These are phyloP conservation scores for Alternaria ethzedia DNA, from an alignment of 2,329 filamentous ascomycete genomes.

Conservation along the genomic window DNA sequence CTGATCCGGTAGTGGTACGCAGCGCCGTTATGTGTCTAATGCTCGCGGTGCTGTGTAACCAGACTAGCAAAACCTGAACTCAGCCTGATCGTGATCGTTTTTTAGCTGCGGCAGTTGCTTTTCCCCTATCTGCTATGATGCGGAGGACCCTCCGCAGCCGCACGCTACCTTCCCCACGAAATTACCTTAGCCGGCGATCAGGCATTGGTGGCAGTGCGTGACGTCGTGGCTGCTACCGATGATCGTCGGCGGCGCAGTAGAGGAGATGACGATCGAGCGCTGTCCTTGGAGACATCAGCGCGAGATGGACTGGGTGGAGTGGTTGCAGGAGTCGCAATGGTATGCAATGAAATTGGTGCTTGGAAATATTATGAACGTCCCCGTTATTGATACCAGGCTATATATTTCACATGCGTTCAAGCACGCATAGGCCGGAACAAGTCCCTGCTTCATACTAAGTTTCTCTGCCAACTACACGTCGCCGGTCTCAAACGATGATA, in stretches of 20 bases:
- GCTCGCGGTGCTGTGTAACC: neutral
- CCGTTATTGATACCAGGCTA: neutral
- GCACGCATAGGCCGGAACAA: neutral
- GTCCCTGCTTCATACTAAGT: neutral
- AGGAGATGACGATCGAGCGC: neutral
- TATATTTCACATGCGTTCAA: neutral
- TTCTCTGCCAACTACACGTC: neutral
- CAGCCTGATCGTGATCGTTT: neutral
- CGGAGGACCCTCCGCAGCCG: neutral
- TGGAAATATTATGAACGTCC: neutral
- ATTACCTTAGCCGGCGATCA: constrained; percentile 1
- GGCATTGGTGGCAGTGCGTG: neutral
- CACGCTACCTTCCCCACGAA: neutral
- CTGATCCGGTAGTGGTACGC: neutral
- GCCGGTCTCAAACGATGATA: neutral
- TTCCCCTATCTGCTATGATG: neutral
- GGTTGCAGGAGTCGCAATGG: neutral
- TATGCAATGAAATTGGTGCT: neutral
- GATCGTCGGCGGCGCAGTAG: neutral
- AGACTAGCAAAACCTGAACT: neutral
- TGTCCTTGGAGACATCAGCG: neutral
- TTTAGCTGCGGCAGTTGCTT: neutral
- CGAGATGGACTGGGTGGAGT: neutral
- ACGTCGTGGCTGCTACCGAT: constrained; percentile 1
- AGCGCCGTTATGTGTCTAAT: constrained; percentile 2